A percentile compares a stretch with the other conserved stretches of the same genome.
These are phyloP conservation scores for Linanthus parryae DNA, from an alignment of 148 eudicot species.

Conservation along the genomic window DNA sequence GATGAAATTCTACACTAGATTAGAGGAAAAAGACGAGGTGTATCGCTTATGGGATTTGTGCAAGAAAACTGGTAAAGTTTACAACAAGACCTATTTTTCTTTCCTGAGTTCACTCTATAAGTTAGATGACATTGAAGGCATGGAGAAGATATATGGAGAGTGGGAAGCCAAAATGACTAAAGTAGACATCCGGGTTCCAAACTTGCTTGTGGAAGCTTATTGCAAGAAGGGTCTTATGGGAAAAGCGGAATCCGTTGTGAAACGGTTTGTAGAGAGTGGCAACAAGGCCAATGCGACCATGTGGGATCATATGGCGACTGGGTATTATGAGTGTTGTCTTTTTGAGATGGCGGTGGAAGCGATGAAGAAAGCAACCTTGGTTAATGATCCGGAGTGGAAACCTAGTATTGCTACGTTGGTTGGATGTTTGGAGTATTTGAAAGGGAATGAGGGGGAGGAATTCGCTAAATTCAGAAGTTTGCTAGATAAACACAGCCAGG, in stretches of 20 bases:
- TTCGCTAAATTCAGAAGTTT: slow-evolving; percentile 5
- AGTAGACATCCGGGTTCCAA: slow-evolving; percentile 26
- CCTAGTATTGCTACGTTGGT: slow-evolving; percentile 7
- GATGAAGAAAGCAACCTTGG: slow-evolving; percentile 14
- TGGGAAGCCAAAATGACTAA: slow-evolving; percentile 15
- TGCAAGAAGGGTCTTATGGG: slow-evolving; percentile 23
- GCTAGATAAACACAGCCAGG: slow-evolving; percentile 1
- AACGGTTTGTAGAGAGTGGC: slow-evolving; percentile 13
- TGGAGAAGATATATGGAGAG: slow-evolving; percentile 22
- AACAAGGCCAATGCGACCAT: slow-evolving; percentile 18
- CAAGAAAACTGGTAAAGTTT: slow-evolving; percentile 12
- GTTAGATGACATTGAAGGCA: slow-evolving; percentile 30
- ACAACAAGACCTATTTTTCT: slow-evolving; percentile 17
- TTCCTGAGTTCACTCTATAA: slow-evolving; percentile 24
- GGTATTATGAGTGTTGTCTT: slow-evolving; percentile 16
- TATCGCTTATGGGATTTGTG: slow-evolving; percentile 26
- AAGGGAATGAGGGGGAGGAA: slow-evolving; percentile 11
- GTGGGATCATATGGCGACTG: slow-evolving; percentile 25
- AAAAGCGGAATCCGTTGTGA: slow-evolving; percentile 23
- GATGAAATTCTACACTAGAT: slow-evolving; percentile 16
- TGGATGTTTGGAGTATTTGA: slow-evolving; percentile 21
- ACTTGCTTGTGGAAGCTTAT: slow-evolving; percentile 24
- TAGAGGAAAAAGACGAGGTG: slow-evolving; percentile 20
- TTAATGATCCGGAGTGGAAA: not conserved
- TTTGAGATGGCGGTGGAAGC: slow-evolving; percentile 26